phyloP scores from a whole-genome alignment of 495 filamentous ascomycete genomes.

The Astrothelium subdiscretum region DNA sequence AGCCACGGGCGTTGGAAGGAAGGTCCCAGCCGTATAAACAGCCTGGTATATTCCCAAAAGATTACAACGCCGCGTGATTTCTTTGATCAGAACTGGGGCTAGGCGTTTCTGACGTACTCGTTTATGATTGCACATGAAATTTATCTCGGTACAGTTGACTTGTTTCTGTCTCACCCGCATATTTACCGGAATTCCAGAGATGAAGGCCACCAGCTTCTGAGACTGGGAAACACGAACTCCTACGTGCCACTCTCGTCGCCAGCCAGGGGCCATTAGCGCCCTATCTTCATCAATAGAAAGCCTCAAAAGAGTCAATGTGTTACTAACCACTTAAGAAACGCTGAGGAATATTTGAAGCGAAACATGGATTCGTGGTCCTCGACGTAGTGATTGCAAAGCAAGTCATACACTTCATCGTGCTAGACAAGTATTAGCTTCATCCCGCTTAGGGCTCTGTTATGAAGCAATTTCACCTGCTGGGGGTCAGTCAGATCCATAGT shows the following conservation, averaged over 20 bases:
- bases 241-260: slow-evolving; percentile 90
- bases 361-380: slow-evolving; percentile 96
- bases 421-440: slow-evolving; percentile 11
- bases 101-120: slow-evolving; percentile 89
- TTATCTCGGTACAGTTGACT: slow-evolving; percentile 78
- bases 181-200: slow-evolving; percentile 76
- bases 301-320: background rate
- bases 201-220: slow-evolving; percentile 77
- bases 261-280: slow-evolving; percentile 91
- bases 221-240: slow-evolving; percentile 70
- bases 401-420: slow-evolving; percentile 74
- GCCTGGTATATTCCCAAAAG: slow-evolving; percentile 76
- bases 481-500: slow-evolving; percentile 72
- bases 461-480: slow-evolving; percentile 33
- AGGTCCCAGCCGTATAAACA: slow-evolving; percentile 84
- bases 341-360: slow-evolving; percentile 82
- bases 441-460: slow-evolving; percentile 13
- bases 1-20: slow-evolving; percentile 79
- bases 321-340: slow-evolving; percentile 76
- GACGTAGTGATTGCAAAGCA: slow-evolving; percentile 86
- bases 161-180: slow-evolving; percentile 66
- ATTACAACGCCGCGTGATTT: slow-evolving; percentile 87
- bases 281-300: slow-evolving; percentile 34
- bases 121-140: slow-evolving; percentile 96
- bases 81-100: slow-evolving; percentile 87